These are phyloP conservation scores for Penicillium lagena DNA, from an alignment of 495 filamentous ascomycete genomes.

Conservation along the genomic window DNA sequence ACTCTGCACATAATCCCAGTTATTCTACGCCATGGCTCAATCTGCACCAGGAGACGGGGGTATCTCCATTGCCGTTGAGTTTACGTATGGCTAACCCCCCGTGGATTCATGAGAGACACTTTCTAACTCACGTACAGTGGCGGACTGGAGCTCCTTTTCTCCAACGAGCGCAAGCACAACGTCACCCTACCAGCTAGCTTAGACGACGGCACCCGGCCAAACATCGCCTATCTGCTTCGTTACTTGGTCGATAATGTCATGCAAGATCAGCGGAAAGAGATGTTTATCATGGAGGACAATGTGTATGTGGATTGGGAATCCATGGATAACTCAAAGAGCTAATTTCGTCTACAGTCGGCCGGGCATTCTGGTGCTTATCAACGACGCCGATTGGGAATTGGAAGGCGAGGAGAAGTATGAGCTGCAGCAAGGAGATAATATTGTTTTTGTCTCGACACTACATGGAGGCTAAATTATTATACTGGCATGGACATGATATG, in stretches of 20 bases:
- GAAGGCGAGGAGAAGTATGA: slow-evolving; percentile 90
- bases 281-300: slow-evolving; percentile 82
- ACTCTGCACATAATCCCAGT: neutral
- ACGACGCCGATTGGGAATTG: slow-evolving; percentile 97
- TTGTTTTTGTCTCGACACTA: slow-evolving; percentile 96
- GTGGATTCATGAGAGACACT: neutral
- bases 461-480: slow-evolving; percentile 66
- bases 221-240: slow-evolving; percentile 68
- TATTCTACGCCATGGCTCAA: slow-evolving; percentile 3
- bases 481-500: slow-evolving; percentile 2
- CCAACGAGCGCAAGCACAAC: slow-evolving; percentile 65
- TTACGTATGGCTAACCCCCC: slow-evolving; percentile 50
- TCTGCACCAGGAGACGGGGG: slow-evolving; percentile 2
- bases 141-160: slow-evolving; percentile 92
- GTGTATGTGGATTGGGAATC: slow-evolving; percentile 54
- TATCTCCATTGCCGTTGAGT: slow-evolving; percentile 61
- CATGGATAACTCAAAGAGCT: neutral
- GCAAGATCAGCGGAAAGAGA: slow-evolving; percentile 77
- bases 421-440: slow-evolving; percentile 73
- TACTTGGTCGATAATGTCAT: slow-evolving; percentile 80
- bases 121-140: slow-evolving; percentile 50
- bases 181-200: slow-evolving; percentile 61
- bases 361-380: slow-evolving; percentile 95
- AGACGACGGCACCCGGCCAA: slow-evolving; percentile 50
- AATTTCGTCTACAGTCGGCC: slow-evolving; percentile 59